Base-by-base conservation (phyloP, 2,329 filamentous ascomycete genomes). In the Trichoderma citrinoviride region DNA sequence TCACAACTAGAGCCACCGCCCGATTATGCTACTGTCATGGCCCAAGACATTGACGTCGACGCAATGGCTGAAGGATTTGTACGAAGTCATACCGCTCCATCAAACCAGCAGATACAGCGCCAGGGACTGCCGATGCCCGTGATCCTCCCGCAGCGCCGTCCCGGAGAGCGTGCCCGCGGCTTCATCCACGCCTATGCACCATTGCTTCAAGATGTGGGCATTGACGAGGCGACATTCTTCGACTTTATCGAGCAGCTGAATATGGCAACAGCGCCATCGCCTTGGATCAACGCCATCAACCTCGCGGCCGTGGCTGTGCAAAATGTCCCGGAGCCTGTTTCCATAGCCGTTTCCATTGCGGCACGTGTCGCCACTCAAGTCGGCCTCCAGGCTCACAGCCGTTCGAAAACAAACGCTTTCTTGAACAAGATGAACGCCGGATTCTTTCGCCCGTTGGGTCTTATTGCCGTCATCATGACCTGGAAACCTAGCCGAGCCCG, bases 381-480 rank as follows among this genome's bases (percentile, higher is more conserved):
- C 1, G 77, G 78, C 1, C 77, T 78, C 61, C 78, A 81, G 57
- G 71, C 77, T 0, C 75, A 79, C 33, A 75, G 73, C 10, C 76
- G 77, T 19, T 73, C 76, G 68, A 74, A 78, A 47, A 79, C 81
- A 0, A 87, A 86, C 68, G 75, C 71, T 0, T 88, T 85, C 70
- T 78, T 89, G 17, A 80, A 86, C 68, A 74, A 77, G 41, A 78
- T 86, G 69, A 88, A 88, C 69, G 76, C 80, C 8, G 77, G 82
- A 3, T 80, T 86, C 65, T 89, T 88, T 72, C 79, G 78, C 53
- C 85, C 86, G 0, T 79, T 79, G 2, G 85, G 85, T 0, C 77
- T 88, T 0, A 84, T 81, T 14, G 73, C 71, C 3, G 46, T 77
- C 21, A 77, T 89, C 43, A 80, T 87, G 74, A 82, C 82, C 1